These are phyloP conservation scores for Themeda triandra DNA, from an alignment of 176 grass and related monocot genomes.

Conservation along the genomic window DNA sequence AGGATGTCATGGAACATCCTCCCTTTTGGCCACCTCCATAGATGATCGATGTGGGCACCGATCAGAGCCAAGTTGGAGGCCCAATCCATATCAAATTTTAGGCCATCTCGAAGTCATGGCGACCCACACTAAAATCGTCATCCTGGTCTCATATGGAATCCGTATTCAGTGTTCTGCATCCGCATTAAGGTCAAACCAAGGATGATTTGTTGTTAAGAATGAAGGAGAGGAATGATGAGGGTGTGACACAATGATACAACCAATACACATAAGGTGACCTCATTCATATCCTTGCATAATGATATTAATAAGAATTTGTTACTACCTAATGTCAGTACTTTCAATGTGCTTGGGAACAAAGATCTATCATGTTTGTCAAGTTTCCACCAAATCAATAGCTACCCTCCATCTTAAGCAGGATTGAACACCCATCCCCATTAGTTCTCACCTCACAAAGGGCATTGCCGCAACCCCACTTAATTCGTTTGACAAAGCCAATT, in stretches of 20 bases:
- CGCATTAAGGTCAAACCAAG: no score
- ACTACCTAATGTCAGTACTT: no score
- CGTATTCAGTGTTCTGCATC: no score
- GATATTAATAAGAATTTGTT: no score
- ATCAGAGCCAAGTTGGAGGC: background rate
- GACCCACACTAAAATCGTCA: background rate
- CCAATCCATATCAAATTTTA: background rate
- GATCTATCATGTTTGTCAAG: no score
- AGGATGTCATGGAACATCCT: background rate
- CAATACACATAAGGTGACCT: background rate
- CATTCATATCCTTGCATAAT: no score
- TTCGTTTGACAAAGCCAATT: background rate
- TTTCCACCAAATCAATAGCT: background rate
- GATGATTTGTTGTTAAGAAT: background rate
- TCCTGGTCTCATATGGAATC: background rate
- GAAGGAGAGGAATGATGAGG: no score
- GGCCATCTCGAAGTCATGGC: background rate
- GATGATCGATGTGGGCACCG: background rate
- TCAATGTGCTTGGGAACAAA: background rate
- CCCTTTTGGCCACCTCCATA: background rate
- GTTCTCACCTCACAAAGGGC: background rate
- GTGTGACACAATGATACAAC: background rate
- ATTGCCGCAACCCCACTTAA: background rate
- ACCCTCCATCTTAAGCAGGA: no score
- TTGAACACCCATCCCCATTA: no score